phyloP scores from a whole-genome alignment of 495 filamentous ascomycete genomes.

The Hypoxylon crocopeplum region DNA sequence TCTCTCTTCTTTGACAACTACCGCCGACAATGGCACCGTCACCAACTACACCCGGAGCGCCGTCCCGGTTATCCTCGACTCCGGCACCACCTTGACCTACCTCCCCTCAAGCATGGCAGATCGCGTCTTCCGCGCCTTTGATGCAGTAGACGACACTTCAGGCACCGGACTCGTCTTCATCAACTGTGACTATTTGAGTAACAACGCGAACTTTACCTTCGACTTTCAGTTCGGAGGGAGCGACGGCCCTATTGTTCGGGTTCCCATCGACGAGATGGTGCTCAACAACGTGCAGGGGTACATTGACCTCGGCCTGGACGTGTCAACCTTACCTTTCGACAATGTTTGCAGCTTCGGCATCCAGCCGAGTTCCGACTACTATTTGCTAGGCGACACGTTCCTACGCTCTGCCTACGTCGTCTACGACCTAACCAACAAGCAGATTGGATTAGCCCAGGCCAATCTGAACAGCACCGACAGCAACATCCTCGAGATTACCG shows the following conservation, averaged over 20 bases:
- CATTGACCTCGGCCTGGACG: constrained; percentile 28
- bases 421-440: constrained; percentile 83
- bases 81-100: constrained; percentile 82
- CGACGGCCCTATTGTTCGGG: constrained; percentile 63
- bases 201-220: constrained; percentile 66
- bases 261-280: constrained; percentile 78
- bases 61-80: constrained; percentile 78
- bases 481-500: constrained; percentile 53
- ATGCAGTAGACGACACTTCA: constrained; percentile 57
- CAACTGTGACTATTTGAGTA: constrained; percentile 56
- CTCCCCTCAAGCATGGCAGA: constrained; percentile 69
- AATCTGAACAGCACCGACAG: constrained; percentile 74
- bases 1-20: constrained; percentile 43
- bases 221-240: constrained; percentile 65
- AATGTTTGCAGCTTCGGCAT: constrained; percentile 53
- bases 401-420: constrained; percentile 92
- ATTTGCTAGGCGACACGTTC: constrained; percentile 83
- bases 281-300: constrained; percentile 58
- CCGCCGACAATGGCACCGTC: constrained; percentile 42
- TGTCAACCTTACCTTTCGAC: constrained; percentile 39
- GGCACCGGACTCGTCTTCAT: constrained; percentile 53
- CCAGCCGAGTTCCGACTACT: constrained; percentile 36
- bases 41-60: constrained; percentile 29
- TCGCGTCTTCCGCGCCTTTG: constrained; percentile 63
- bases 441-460: constrained; percentile 86